Base-by-base conservation (phyloP, 495 filamentous ascomycete species). In the Pyrenula massariospora region DNA sequence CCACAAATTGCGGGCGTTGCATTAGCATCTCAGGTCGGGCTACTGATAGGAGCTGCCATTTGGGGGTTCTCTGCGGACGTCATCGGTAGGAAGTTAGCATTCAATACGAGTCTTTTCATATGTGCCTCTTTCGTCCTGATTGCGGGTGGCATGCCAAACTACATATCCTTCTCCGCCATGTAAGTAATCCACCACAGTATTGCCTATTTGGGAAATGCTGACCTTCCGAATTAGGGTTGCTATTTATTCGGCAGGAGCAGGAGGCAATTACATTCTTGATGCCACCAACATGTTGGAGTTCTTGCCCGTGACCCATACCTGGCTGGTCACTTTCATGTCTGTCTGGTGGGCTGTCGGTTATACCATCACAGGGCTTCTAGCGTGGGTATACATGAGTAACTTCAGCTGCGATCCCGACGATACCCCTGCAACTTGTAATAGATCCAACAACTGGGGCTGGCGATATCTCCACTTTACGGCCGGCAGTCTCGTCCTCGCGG, bases 31-130 rank as follows among this genome's bases (percentile, higher is more conserved):
- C 66, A 73, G 53, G 58, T 70, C 22, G 66, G 63, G 24, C 57
- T 74, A 19, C 55, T 74, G 3, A 67, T 64, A 1, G 71, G 71
- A 5, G 71, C 71, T 31, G 58, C 63, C 12, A 60, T 73, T 36
- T 73, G 71, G 71, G 71, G 71, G 8, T 67, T 68, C 48, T 63
- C 67, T 1, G 71, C 70, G 22, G 70, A 74, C 56, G 68, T 74
- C 50, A 69, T 73, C 53, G 71, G 71, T 1, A 56, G 71, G 36
- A 73, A 72, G 54, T 62, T 68, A 53, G 70, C 69, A 3, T 73
- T 74, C 59, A 74, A 74, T 52, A 67, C 68, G 12, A 68, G 65
- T 48, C 63, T 74, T 12, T 62, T 73, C 36, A 62, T 64, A 2
- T 72, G 71, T 55, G 71, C 71, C 12, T 56, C 58, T 10, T 67